phyloP scores from a whole-genome alignment of 495 filamentous ascomycete species.

The Letharia columbiana region DNA sequence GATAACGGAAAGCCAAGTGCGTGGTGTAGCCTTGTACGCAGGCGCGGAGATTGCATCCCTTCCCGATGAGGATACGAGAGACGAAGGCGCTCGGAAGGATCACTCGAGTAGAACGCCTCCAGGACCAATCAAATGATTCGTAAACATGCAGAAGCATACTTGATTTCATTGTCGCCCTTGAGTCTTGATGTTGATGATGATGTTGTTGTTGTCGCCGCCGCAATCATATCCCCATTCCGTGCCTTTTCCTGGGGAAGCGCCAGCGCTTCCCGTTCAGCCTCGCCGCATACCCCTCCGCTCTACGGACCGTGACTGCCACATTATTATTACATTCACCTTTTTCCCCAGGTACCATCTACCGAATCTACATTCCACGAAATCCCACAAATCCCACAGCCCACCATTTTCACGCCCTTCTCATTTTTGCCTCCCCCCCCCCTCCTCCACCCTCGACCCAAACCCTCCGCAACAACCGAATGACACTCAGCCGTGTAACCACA shows the following conservation, averaged over 20 bases:
- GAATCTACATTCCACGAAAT: background rate
- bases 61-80: background rate
- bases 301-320: slow-evolving; percentile 2
- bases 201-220: background rate
- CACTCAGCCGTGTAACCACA: background rate
- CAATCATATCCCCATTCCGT: background rate
- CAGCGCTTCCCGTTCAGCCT: slow-evolving; percentile 10
- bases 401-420: background rate
- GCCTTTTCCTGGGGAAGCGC: slow-evolving; percentile 11
- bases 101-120: background rate
- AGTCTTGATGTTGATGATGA: too few relatives aligned
- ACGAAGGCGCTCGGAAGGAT: background rate
- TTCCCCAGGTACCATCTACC: background rate
- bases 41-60: background rate
- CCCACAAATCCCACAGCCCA: background rate
- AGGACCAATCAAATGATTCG: background rate
- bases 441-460: too few relatives aligned
- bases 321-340: background rate
- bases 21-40: background rate
- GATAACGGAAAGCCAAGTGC: background rate
- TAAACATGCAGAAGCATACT: background rate
- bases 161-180: background rate
- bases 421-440: background rate
- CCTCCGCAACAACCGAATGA: background rate
- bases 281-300: background rate